These are phyloP conservation scores for Anaeramoeba flamelloides DNA, from an alignment of 78 protist genomes.

Conservation along the genomic window DNA sequence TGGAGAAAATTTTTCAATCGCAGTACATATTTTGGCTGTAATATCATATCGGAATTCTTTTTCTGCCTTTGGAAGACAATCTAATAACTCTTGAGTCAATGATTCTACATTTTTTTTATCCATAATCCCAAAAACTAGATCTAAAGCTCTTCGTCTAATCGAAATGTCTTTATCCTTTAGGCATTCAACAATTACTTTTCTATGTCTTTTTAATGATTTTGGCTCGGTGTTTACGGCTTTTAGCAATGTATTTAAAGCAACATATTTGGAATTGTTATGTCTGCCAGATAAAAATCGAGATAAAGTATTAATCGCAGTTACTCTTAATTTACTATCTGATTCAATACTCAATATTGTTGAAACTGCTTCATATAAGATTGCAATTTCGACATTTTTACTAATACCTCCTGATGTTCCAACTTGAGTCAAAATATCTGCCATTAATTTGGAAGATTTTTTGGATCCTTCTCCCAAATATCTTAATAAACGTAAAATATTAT, in stretches of 20 bases:
- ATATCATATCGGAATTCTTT: slow-evolving; percentile 22
- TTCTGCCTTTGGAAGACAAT: too few species aligned
- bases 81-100: slow-evolving; percentile 23
- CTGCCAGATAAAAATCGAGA: slow-evolving; percentile 73
- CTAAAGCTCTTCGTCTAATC: slow-evolving; percentile 81
- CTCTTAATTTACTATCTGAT: slow-evolving; percentile 31
- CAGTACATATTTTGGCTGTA: slow-evolving; percentile 46
- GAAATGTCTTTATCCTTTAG: slow-evolving; percentile 84
- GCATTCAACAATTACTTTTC: slow-evolving; percentile 80
- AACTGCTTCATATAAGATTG: slow-evolving; percentile 81
- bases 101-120: slow-evolving; percentile 25
- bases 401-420: slow-evolving; percentile 85
- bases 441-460: slow-evolving; percentile 47
- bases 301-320: slow-evolving; percentile 78
- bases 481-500: slow-evolving; percentile 55
- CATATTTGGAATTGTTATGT: slow-evolving; percentile 73
- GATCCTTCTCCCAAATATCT: slow-evolving; percentile 53
- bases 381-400: slow-evolving; percentile 73
- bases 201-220: slow-evolving; percentile 79
- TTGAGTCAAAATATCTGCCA: slow-evolving; percentile 87
- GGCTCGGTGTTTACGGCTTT: slow-evolving; percentile 44
- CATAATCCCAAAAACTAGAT: slow-evolving; percentile 70
- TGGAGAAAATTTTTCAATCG: slow-evolving; percentile 65
- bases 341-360: slow-evolving; percentile 75
- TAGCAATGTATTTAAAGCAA: slow-evolving; percentile 59